Evolutionary conservation across 1,139 yeast genomes (phyloP).

Genomic region (Blastobotrys buckinghamii): DNA sequence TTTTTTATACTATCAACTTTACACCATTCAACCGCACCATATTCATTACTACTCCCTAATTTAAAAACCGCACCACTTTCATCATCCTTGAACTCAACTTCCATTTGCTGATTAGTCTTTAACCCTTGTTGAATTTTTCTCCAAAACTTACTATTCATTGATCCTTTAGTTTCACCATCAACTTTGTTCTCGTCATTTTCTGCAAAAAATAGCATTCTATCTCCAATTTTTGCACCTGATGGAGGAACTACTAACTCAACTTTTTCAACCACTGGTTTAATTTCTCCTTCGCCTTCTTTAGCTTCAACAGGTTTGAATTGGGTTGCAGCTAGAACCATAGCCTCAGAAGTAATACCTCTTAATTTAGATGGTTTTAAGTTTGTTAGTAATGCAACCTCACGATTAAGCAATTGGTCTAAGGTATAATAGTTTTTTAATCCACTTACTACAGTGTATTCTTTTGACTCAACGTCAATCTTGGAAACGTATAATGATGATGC

Average conservation of each 20-base stretch:
- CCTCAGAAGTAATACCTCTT: slow-evolving; percentile 55
- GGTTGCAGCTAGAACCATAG: slow-evolving; percentile 54
- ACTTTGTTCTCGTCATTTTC: background rate
- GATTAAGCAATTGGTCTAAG: slow-evolving; percentile 42
- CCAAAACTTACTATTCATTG: slow-evolving; percentile 20
- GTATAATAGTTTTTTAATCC: slow-evolving; percentile 52
- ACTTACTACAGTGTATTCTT: slow-evolving; percentile 41
- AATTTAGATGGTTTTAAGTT: slow-evolving; percentile 62
- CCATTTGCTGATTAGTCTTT: slow-evolving; percentile 10
- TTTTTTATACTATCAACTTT: slow-evolving; percentile 12
- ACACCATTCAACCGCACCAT: slow-evolving; percentile 12
- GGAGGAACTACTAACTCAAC: slow-evolving; percentile 43
- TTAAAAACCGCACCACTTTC: slow-evolving; percentile 3
- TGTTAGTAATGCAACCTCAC: slow-evolving; percentile 49
- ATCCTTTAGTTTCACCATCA: slow-evolving; percentile 1
- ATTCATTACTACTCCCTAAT: background rate
- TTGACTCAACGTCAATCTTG: slow-evolving; percentile 33
- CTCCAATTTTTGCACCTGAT: slow-evolving; percentile 26
- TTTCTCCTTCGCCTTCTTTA: background rate
- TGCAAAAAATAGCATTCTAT: slow-evolving; percentile 24
- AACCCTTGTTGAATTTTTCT: slow-evolving; percentile 15
- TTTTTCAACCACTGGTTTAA: background rate
- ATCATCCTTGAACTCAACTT: slow-evolving; percentile 13
- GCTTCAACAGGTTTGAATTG: background rate
- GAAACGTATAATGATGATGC: slow-evolving; percentile 54